Base-by-base conservation (phyloP, 768 basidiomycete species). In the Grammothele lineata region DNA sequence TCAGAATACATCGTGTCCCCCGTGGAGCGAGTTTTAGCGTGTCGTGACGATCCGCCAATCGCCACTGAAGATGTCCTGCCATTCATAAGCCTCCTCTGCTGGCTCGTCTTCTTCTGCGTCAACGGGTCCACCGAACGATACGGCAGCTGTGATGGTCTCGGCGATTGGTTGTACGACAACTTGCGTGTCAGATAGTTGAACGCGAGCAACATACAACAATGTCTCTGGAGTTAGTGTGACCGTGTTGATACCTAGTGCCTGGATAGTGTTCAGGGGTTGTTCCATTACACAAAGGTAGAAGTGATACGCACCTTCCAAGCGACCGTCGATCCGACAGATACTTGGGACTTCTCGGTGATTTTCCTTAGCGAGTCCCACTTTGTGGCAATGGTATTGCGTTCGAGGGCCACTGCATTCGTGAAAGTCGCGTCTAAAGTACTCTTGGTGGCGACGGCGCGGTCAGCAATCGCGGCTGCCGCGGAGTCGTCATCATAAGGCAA, bases 241-340 rank as follows among this genome's bases (percentile, higher is more conserved):
- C 0, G 77, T 77, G 53, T 84, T 76, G 40, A 87, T 72, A 0
- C 70, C 78, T 2, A 87, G 72, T 5, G 62, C 74, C 85, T 87
- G 32, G 12, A 34, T 10, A 21, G 25, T 44, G 38, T 37, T 35
- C 14, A 30, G 25, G 14, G 23, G 22, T 17, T 43, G 11, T 18
- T 26, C n/a, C 37, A 18, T 14, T 44, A 36, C 26, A 17, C n/a
- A n/a, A n/a, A n/a, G 25, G 17, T 9, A 26, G 22, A 25, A 18
- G 40, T 1, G 14, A 2, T 8, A 45, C 60, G 5, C 22, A 67
- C 68, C 63, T 63, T 67, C 68, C 68, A 69, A 11, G 57, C 67
- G 15, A 70, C 54, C 2, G 64, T 33, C 23, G 44, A 37, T 5
- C 62, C 66, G 14, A 48, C 30, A 15, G 37, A 23, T 22, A 66